Percentiles rank a stretch among this genome's conserved stretches.
Conservation (phyloP, 108 stramenopile species). For the Cylindrotheca closterium region DNA sequence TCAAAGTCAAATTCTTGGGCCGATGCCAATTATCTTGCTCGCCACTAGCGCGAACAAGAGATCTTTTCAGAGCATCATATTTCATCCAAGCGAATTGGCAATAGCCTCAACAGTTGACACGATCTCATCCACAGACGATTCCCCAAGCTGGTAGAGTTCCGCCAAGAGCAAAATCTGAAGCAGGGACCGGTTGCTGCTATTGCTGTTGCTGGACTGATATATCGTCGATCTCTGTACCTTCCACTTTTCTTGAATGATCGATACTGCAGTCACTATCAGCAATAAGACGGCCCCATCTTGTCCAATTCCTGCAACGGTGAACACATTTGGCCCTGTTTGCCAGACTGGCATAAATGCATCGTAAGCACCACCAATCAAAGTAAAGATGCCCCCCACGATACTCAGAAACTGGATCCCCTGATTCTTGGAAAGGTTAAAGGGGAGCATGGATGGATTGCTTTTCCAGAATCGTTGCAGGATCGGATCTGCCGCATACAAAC, state of each 20-base stretch:
- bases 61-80: too few species aligned
- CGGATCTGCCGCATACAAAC: constrained; percentile 27
- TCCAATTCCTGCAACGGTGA: constrained; percentile 34
- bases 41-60: too few species aligned
- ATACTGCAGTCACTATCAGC: neutral
- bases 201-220: neutral
- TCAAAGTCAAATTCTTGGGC: too few species aligned
- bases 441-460: constrained; percentile 45
- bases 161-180: constrained; percentile 11
- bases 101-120: too few species aligned
- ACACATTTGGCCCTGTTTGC: constrained; percentile 29
- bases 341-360: constrained; percentile 41
- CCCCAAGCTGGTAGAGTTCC: constrained; percentile 23
- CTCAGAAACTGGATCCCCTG: constrained; percentile 36
- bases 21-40: too few species aligned
- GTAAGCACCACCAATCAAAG: constrained; percentile 51
- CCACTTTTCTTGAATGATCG: neutral
- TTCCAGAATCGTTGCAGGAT: constrained; percentile 1
- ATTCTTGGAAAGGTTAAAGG: constrained; percentile 42
- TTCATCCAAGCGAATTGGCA: too few species aligned
- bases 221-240: neutral
- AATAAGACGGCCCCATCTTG: constrained; percentile 27
- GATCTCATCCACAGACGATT: constrained; percentile 15
- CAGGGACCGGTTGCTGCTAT: neutral
- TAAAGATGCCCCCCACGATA: constrained; percentile 16